Evolutionary conservation across 2,329 filamentous ascomycete species (phyloP).

Genomic region (Claviceps capensis): DNA sequence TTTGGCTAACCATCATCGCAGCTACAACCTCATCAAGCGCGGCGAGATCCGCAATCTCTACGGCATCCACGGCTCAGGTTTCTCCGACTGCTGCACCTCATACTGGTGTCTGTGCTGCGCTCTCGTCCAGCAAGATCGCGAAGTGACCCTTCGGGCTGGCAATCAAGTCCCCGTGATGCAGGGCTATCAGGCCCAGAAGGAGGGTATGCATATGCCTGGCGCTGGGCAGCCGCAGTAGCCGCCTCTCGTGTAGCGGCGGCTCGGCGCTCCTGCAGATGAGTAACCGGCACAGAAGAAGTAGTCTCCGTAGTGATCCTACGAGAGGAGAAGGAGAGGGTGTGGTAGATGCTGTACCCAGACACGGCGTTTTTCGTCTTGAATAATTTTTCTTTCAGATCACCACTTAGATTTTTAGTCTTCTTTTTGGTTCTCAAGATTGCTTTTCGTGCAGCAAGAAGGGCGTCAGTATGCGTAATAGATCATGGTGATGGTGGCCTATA

Average conservation of each 20-base stretch:
- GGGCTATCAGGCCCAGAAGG: constrained; percentile 23
- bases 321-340: no score
- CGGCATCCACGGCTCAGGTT: constrained; percentile 35
- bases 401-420: background rate
- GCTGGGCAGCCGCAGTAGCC: background rate
- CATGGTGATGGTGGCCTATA: no score
- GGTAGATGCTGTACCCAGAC: background rate
- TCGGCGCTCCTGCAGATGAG: background rate
- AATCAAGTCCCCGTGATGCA: constrained; percentile 16
- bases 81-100: constrained; percentile 35
- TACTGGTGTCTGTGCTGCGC: constrained; percentile 44
- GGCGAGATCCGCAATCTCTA: constrained; percentile 38
- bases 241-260: background rate
- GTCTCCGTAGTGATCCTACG: background rate
- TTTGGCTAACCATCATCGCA: constrained; percentile 6
- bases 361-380: no score
- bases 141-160: constrained; percentile 23
- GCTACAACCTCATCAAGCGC: constrained; percentile 38
- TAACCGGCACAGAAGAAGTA: background rate
- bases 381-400: no score
- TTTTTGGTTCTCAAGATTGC: background rate
- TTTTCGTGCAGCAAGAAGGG: background rate
- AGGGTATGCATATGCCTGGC: constrained; percentile 23
- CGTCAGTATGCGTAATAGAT: no score
- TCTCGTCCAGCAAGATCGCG: constrained; percentile 45